Evolutionary conservation across 1,284 basidiomycete species (phyloP).

Genomic region (Hymenochaete sp.): DNA sequence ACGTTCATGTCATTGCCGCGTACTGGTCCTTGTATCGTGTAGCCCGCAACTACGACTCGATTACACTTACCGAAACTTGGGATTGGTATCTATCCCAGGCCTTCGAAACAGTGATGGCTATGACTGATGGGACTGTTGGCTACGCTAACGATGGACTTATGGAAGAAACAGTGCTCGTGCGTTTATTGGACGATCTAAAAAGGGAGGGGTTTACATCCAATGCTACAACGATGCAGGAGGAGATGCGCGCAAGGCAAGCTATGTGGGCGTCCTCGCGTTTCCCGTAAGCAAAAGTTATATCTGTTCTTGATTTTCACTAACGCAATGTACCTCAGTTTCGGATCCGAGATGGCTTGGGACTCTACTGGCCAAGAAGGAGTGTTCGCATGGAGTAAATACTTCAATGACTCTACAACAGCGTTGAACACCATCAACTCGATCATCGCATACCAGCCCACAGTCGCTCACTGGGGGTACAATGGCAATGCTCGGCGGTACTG

Average conservation of each 20-base stretch:
- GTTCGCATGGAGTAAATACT: constrained; percentile 46
- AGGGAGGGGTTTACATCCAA: constrained; percentile 43
- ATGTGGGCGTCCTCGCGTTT: constrained; percentile 41
- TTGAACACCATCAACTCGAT: constrained; percentile 49
- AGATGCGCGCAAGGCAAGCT: constrained; percentile 39
- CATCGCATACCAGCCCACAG: constrained; percentile 46
- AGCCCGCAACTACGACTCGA: constrained; percentile 46
- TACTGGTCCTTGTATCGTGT: constrained; percentile 54
- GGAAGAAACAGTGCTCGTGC: constrained; percentile 48
- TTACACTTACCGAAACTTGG: constrained; percentile 41
- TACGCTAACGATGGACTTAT: constrained; percentile 44
- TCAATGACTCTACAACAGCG: constrained; percentile 45
- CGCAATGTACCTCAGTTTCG: constrained; percentile 32
- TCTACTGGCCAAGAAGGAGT: constrained; percentile 54
- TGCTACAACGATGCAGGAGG: constrained; percentile 38
- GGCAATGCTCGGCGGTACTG: constrained; percentile 52
- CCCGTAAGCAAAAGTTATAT: constrained; percentile 33
- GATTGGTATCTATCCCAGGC: constrained; percentile 52
- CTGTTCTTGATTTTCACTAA: constrained; percentile 1
- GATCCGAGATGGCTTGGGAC: constrained; percentile 56
- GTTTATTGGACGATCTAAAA: constrained; percentile 43
- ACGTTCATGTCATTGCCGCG: constrained; percentile 47
- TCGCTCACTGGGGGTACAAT: constrained; percentile 56
- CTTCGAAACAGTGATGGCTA: constrained; percentile 39
- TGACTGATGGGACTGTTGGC: constrained; percentile 40